phyloP scores from a whole-genome alignment of 805 yeast species.

The Metschnikowia proteae region DNA sequence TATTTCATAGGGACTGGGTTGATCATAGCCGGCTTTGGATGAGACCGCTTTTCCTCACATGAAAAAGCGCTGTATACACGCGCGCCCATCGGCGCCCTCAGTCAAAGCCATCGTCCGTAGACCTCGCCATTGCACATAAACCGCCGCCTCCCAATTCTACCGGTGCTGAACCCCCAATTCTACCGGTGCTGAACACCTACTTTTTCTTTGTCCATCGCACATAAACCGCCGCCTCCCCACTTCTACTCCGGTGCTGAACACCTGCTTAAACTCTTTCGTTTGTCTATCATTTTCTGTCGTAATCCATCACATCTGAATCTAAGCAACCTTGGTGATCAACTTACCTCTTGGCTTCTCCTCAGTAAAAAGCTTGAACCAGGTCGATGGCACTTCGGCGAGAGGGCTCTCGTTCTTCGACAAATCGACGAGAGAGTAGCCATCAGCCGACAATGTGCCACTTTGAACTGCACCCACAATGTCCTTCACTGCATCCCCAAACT shows the following conservation, averaged over 20 bases:
- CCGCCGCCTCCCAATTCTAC: neutral
- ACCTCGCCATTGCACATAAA: neutral
- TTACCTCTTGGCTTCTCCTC: conserved; percentile 19
- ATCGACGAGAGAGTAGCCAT: conserved; percentile 37
- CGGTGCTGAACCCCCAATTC: neutral
- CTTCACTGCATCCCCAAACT: conserved; percentile 36
- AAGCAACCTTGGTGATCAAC: conserved; percentile 17
- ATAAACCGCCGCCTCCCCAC: neutral
- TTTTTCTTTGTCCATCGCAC: too few relatives aligned
- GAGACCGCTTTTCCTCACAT: neutral
- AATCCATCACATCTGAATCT: neutral
- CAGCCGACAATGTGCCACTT: conserved; percentile 38
- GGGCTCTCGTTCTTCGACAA: conserved; percentile 31
- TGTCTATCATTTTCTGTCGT: neutral
- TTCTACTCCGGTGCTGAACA: neutral
- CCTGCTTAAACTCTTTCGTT: neutral
- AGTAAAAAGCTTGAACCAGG: conserved; percentile 18
- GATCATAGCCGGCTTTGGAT: too few relatives aligned
- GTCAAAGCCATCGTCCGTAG: neutral
- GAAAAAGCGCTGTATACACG: neutral
- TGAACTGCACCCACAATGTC: conserved; percentile 35
- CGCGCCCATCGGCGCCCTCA: neutral
- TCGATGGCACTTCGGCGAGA: conserved; percentile 13
- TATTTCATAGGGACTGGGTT: too few relatives aligned
- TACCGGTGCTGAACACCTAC: neutral